Evolutionary conservation across 2,329 filamentous ascomycete species (phyloP).

Genomic region (Botrytis galanthina): DNA sequence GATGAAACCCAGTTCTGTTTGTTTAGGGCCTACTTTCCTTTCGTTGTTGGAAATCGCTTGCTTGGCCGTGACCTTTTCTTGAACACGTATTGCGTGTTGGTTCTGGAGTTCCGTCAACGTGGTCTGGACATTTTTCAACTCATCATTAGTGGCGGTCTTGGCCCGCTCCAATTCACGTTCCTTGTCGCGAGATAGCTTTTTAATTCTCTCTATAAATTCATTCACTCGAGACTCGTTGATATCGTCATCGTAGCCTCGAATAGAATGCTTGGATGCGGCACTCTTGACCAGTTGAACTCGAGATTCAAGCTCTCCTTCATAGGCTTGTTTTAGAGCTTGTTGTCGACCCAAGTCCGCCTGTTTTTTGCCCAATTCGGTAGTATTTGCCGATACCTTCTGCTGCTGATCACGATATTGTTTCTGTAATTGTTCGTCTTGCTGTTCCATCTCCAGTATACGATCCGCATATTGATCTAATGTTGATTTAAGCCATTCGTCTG

Average conservation of each 20-base stretch:
- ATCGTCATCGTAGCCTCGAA: slow-evolving; percentile 81
- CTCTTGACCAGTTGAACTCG: slow-evolving; percentile 75
- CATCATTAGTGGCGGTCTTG: slow-evolving; percentile 70
- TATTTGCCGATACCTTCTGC: slow-evolving; percentile 45
- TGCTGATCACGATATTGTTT: slow-evolving; percentile 66
- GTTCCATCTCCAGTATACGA: slow-evolving; percentile 62
- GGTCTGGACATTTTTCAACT: slow-evolving; percentile 69
- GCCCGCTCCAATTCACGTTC: slow-evolving; percentile 73
- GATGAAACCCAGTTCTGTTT: slow-evolving; percentile 68
- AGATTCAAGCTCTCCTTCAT: slow-evolving; percentile 73
- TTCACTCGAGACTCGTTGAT: slow-evolving; percentile 70
- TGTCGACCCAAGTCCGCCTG: slow-evolving; percentile 70
- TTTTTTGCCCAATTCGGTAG: slow-evolving; percentile 50
- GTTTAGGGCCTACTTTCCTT: slow-evolving; percentile 62
- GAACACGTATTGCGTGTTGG: slow-evolving; percentile 67
- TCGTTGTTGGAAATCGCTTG: slow-evolving; percentile 74
- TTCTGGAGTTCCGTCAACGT: slow-evolving; percentile 72
- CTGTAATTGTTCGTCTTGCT: slow-evolving; percentile 62
- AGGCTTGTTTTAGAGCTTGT: slow-evolving; percentile 82
- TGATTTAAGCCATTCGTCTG: slow-evolving; percentile 70
- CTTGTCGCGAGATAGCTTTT: slow-evolving; percentile 74
- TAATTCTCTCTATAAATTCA: slow-evolving; percentile 74
- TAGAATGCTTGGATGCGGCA: slow-evolving; percentile 70
- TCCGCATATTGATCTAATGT: slow-evolving; percentile 77
- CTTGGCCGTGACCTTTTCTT: slow-evolving; percentile 71